phyloP scores from a whole-genome alignment of 345 rosid species.

The Physaria fendleri region DNA sequence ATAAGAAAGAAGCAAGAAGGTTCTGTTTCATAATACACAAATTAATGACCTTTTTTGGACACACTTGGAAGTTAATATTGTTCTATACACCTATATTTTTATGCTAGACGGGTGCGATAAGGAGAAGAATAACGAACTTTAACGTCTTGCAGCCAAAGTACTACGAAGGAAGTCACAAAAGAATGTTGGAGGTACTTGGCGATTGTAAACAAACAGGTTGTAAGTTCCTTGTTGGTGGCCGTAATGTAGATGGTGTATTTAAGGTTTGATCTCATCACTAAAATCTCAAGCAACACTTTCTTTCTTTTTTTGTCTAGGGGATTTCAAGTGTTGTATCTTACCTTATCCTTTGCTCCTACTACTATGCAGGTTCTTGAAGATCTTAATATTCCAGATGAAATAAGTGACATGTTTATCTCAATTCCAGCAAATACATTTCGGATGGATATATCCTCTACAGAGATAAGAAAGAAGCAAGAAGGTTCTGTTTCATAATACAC shows the following conservation, averaged over 20 bases:
- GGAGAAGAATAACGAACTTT: too few relatives aligned
- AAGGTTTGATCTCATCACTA: not conserved
- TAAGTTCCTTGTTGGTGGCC: too few relatives aligned
- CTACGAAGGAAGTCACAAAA: too few relatives aligned
- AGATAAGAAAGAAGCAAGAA: constrained; percentile 40
- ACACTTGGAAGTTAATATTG: not conserved
- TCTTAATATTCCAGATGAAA: constrained; percentile 55
- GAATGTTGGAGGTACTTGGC: too few relatives aligned
- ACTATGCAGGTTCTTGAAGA: constrained; percentile 21
- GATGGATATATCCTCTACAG: constrained; percentile 72
- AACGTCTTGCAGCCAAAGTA: too few relatives aligned
- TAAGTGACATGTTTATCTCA: constrained; percentile 59
- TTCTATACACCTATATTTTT: too few relatives aligned
- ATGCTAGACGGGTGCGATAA: too few relatives aligned
- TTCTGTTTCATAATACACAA: not conserved
- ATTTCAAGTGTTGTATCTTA: too few relatives aligned
- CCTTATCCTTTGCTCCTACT: not conserved
- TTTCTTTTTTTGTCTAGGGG: not conserved
- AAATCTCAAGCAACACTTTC: not conserved
- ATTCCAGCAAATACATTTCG: constrained; percentile 58
- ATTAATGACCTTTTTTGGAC: not conserved
- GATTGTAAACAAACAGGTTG: too few relatives aligned
- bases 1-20: constrained; percentile 38
- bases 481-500: not conserved
- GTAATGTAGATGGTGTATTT: too few relatives aligned